Evolutionary conservation across 306 rosid genomes (phyloP).

Genomic region (Acacia confusa): DNA sequence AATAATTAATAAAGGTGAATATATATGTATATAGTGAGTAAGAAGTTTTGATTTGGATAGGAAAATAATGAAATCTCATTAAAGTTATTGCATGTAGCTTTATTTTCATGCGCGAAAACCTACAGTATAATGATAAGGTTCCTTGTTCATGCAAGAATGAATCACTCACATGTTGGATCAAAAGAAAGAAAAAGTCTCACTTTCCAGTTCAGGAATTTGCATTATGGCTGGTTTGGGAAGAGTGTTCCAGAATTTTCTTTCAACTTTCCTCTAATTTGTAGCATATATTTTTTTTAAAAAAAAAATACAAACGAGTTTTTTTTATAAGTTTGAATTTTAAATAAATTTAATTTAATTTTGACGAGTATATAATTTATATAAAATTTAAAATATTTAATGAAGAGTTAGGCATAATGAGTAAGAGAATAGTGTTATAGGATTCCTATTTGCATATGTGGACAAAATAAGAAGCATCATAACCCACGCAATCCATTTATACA

Average conservation of each 20-base stretch:
- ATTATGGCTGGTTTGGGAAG: constrained; percentile 31
- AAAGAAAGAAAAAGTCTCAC: constrained; percentile 29
- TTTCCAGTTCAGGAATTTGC: constrained; percentile 40
- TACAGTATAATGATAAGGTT: constrained; percentile 54
- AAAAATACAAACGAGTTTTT: neutral
- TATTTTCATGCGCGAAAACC: constrained; percentile 29
- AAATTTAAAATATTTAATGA: neutral
- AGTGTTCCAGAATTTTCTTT: constrained; percentile 24
- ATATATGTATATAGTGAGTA: neutral
- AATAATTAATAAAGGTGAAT: neutral
- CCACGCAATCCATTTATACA: constrained; percentile 28
- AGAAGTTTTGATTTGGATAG: constrained; percentile 14
- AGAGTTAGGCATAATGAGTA: neutral
- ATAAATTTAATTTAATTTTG: neutral
- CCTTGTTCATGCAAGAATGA: constrained; percentile 28
- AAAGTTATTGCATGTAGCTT: constrained; percentile 25
- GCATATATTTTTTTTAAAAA: neutral
- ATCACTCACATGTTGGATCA: constrained; percentile 33
- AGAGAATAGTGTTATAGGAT: neutral
- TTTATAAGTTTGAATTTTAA: neutral
- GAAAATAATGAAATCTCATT: neutral
- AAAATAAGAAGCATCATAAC: neutral
- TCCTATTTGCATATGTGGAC: neutral
- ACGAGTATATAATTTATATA: neutral
- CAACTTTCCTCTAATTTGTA: neutral